A percentile compares a stretch with the other conserved stretches of the same genome.
Evolutionary conservation across 768 basidiomycete genomes (phyloP).

Genomic region (Russula emetica): DNA sequence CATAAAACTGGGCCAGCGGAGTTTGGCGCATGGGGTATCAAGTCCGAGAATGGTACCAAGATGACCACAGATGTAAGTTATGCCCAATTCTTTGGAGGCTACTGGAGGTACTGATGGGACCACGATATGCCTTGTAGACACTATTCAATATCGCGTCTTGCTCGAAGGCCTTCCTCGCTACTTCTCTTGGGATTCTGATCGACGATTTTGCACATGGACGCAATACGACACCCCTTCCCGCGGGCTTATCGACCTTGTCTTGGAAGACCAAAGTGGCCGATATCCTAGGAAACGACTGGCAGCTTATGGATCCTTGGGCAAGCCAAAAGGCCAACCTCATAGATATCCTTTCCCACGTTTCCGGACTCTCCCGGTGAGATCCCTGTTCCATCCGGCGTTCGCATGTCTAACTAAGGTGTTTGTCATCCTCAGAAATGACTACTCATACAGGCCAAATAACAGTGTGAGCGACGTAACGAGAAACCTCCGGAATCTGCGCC

Average conservation of each 20-base stretch:
- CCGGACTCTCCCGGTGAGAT: constrained; percentile 39
- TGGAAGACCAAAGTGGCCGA: constrained; percentile 40
- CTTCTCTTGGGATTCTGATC: constrained; percentile 41
- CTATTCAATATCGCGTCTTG: constrained; percentile 39
- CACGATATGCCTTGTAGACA: constrained; percentile 32
- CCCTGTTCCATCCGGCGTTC: not conserved
- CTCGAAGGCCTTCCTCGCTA: constrained; percentile 41
- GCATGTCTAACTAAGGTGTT: not conserved
- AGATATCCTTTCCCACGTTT: constrained; percentile 41
- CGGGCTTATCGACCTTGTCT: constrained; percentile 32
- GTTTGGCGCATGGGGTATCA: constrained; percentile 21
- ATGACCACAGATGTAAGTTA: constrained; percentile 22
- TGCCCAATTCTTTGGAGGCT: too few species aligned
- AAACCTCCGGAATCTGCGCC: constrained; percentile 34
- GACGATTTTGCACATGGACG: constrained; percentile 39
- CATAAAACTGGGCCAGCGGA: constrained; percentile 1
- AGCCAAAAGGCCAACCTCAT: constrained; percentile 37
- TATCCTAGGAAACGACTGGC: constrained; percentile 39
- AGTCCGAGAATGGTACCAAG: constrained; percentile 14
- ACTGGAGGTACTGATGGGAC: not conserved
- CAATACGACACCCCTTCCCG: constrained; percentile 38
- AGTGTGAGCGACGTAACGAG: constrained; percentile 10
- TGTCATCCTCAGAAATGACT: constrained; percentile 19
- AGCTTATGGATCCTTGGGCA: constrained; percentile 42
- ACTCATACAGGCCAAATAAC: constrained; percentile 1